Percentiles rank a stretch among this genome's conserved stretches.
Evolutionary conservation across 1,284 basidiomycete species (phyloP).

Genomic region (Porphyrellus sp.): DNA sequence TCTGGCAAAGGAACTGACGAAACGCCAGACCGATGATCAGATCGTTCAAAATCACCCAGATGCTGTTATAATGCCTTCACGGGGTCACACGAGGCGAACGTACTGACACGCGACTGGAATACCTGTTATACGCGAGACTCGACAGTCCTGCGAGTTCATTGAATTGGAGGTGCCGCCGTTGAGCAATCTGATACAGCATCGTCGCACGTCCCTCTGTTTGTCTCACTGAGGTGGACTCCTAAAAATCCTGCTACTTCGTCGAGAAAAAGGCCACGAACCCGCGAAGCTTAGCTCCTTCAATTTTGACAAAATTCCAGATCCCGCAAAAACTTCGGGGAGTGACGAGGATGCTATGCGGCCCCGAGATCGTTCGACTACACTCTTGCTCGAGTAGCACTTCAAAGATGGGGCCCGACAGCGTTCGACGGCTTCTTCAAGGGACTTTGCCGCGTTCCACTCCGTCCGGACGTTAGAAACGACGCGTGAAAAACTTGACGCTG

Average conservation of each 20-base stretch:
- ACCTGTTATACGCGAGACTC: constrained; percentile 60
- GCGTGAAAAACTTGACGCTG: background rate
- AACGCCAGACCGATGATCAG: constrained; percentile 76
- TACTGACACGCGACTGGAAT: constrained; percentile 19
- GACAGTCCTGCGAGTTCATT: constrained; percentile 13
- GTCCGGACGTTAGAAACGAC: background rate
- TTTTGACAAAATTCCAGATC: constrained; percentile 4
- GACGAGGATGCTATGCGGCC: background rate
- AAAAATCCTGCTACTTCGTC: background rate
- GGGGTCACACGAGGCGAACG: background rate
- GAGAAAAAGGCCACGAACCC: constrained; percentile 17
- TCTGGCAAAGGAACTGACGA: constrained; percentile 67
- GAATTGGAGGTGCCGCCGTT: constrained; percentile 31
- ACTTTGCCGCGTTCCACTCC: constrained; percentile 32
- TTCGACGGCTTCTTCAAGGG: constrained; percentile 26
- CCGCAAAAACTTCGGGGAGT: background rate
- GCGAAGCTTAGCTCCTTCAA: constrained; percentile 26
- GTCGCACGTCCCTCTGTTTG: constrained; percentile 48
- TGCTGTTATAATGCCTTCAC: constrained; percentile 81
- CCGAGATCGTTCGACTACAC: background rate
- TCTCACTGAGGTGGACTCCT: constrained; percentile 36
- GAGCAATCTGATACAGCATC: constrained; percentile 43
- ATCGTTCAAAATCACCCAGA: constrained; percentile 93
- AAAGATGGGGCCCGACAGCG: background rate
- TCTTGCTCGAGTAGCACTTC: constrained; percentile 4